Evolutionary conservation across 208 protist genomes (phyloP), one percentile per base, ranked within the genome.

Genomic region (Leishmania aethiopica): DNA sequence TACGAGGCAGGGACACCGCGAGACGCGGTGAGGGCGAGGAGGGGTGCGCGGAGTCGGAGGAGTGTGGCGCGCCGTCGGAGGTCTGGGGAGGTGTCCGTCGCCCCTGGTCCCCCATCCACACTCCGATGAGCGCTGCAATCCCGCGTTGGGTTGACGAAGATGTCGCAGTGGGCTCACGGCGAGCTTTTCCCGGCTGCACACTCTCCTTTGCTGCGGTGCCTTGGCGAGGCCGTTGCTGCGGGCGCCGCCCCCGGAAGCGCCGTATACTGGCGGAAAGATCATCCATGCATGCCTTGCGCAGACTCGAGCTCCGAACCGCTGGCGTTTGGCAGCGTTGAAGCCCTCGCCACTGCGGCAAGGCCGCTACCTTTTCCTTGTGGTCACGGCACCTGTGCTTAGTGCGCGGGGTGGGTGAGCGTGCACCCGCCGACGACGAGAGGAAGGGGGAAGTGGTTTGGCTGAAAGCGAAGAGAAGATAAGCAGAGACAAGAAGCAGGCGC

Each of bases 21-120:
- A 57, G 73, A 62, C 17, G 73, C 73, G 47, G 17, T 62, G 53
- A 37, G n/a, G 71, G 37, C 5, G 71, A n/a, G n/a, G 42, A 42
- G 45, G 11, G 17, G 42, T 74, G 45, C 49, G 51, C 7, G 19
- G 60, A 62, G 35, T 3, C 73, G 28, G 73, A 62, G n/a, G 47
- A 28, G 35, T 35, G 51, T 47, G 49, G 51, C 15, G 51, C 73
- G 37, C 7, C 51, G 22, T 35, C 53, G 32, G 51, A 47, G 15
- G 35, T 62, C 73, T 32, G 35, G 6, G 62, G 17, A 57, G 53
- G 73, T 45, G 15, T 28, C 51, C 22, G 73, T 19, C 10, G 73
- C 32, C 35, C 32, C 37, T 77, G 49, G 51, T 42, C 42, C n/a
- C 73, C 73, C 35, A 47, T 77, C 73, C 73, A 77, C 53, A 0